These are phyloP conservation scores for Podaxis rugospora DNA, from an alignment of 768 basidiomycete species.

Conservation along the genomic window DNA sequence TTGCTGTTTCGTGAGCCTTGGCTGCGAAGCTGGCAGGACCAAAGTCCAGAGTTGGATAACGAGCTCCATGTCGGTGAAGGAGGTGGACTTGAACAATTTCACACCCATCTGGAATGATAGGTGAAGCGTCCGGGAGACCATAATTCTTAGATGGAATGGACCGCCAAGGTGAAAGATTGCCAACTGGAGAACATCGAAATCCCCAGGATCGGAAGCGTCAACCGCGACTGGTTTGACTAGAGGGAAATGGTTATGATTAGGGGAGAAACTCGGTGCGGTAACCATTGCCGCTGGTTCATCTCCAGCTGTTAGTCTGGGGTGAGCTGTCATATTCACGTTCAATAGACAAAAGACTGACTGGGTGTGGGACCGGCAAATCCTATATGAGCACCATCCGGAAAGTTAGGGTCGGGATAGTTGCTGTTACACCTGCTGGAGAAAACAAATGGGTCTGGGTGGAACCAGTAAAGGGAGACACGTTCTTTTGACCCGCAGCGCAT, in stretches of 20 bases:
- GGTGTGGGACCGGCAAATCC: constrained; percentile 47
- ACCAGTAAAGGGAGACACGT: constrained; percentile 37
- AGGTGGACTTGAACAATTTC: constrained; percentile 48
- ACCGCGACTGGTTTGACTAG: constrained; percentile 32
- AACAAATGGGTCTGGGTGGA: constrained; percentile 35
- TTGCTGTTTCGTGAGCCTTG: constrained; percentile 42
- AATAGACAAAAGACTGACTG: constrained; percentile 25
- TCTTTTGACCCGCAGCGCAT: constrained; percentile 14
- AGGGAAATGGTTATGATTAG: constrained; percentile 34
- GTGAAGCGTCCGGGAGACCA: constrained; percentile 44
- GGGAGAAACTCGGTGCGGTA: constrained; percentile 36
- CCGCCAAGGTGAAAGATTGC: constrained; percentile 47
- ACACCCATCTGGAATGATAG: constrained; percentile 42
- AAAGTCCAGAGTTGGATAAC: constrained; percentile 47
- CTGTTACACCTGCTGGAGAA: constrained; percentile 35
- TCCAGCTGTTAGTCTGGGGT: constrained; percentile 26
- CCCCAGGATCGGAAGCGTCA: constrained; percentile 21
- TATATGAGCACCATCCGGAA: constrained; percentile 37
- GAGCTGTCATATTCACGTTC: neutral
- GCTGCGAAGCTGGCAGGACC: constrained; percentile 41
- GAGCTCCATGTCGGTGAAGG: constrained; percentile 66
- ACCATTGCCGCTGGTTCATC: constrained; percentile 36
- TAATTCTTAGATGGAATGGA: constrained; percentile 38
- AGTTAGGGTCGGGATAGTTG: constrained; percentile 32
- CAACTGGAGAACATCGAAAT: constrained; percentile 45